A percentile compares a stretch with the other conserved stretches of the same genome.
phyloP scores from a whole-genome alignment of 129 eudicot genomes.

The Chrysanthemum makinoi region DNA sequence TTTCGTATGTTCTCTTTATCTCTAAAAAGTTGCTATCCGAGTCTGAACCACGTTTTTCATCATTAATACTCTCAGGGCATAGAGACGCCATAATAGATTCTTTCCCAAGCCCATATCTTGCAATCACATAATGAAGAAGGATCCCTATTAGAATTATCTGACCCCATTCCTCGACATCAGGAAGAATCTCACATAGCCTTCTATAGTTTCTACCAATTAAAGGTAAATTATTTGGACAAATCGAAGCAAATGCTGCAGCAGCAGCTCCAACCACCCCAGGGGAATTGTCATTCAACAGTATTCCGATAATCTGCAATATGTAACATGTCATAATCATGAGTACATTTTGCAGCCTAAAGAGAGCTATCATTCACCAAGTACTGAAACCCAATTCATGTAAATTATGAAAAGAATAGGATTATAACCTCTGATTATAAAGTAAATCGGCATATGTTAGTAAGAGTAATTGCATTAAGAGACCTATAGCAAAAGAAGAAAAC shows the following conservation, averaged over 20 bases:
- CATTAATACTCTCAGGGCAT: constrained; percentile 27
- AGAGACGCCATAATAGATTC: constrained; percentile 74
- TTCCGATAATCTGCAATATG: constrained; percentile 71
- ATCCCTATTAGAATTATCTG: constrained; percentile 76
- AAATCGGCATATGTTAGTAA: too few species aligned
- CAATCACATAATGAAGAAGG: constrained; percentile 75
- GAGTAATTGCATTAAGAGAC: too few species aligned
- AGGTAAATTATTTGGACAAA: constrained; percentile 84
- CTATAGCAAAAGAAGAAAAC: constrained; percentile 17
- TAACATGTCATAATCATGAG: constrained; percentile 3
- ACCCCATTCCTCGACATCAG: constrained; percentile 98
- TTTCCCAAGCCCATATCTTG: constrained; percentile 79
- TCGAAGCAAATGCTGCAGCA: constrained; percentile 90
- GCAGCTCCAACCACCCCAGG: constrained; percentile 97
- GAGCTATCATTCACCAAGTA: constrained; percentile 18
- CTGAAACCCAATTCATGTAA: constrained; percentile 14
- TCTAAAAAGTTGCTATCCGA: constrained; percentile 31
- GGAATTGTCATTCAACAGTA: constrained; percentile 81
- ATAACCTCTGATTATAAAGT: constrained; percentile 12
- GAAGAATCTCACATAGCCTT: constrained; percentile 81
- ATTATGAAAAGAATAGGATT: background rate
- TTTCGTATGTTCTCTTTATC: constrained; percentile 24
- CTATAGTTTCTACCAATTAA: constrained; percentile 67
- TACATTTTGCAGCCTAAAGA: constrained; percentile 15
- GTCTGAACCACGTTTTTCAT: constrained; percentile 43